phyloP scores from a whole-genome alignment of 1,139 yeast species.

The Saccharomycopsis hybrid region DNA sequence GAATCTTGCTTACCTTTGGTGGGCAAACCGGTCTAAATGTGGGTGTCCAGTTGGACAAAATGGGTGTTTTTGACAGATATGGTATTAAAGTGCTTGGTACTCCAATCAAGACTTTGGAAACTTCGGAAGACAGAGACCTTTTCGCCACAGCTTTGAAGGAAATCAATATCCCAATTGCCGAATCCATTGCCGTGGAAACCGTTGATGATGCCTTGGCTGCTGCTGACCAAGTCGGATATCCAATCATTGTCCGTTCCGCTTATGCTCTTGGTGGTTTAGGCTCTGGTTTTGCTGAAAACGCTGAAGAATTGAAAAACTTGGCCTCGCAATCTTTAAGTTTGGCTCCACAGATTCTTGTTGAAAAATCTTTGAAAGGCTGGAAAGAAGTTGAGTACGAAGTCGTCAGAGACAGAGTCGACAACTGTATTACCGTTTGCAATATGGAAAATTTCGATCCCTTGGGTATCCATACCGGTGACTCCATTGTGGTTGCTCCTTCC shows the following conservation, averaged over 20 bases:
- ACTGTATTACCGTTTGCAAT: constrained; percentile 97
- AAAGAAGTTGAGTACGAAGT: constrained; percentile 98
- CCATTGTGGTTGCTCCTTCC: constrained; percentile 97
- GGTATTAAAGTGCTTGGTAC: constrained; percentile 95
- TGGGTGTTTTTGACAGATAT: constrained; percentile 88
- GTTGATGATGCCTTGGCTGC: constrained; percentile 90
- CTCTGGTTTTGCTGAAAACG: constrained; percentile 89
- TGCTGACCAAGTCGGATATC: constrained; percentile 83
- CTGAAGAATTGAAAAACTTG: constrained; percentile 74
- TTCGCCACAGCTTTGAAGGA: constrained; percentile 93
- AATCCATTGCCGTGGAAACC: constrained; percentile 88
- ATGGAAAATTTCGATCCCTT: constrained; percentile 99
- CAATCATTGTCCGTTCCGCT: constrained; percentile 96
- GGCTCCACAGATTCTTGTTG: constrained; percentile 93
- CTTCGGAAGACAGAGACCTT: constrained; percentile 95
- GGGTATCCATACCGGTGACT: constrained; percentile 98
- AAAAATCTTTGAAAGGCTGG: constrained; percentile 97
- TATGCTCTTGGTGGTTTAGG: constrained; percentile 97
- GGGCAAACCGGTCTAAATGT: constrained; percentile 98
- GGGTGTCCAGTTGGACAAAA: constrained; percentile 87
- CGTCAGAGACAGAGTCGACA: constrained; percentile 91
- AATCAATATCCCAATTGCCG: constrained; percentile 92
- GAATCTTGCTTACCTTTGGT: constrained; percentile 90
- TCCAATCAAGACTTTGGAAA: constrained; percentile 88
- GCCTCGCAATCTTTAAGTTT: constrained; percentile 84